Percentiles rank a stretch among this genome's conserved stretches.
Conservation (phyloP, 2,329 filamentous ascomycete genomes). For the Nemania sp. region DNA sequence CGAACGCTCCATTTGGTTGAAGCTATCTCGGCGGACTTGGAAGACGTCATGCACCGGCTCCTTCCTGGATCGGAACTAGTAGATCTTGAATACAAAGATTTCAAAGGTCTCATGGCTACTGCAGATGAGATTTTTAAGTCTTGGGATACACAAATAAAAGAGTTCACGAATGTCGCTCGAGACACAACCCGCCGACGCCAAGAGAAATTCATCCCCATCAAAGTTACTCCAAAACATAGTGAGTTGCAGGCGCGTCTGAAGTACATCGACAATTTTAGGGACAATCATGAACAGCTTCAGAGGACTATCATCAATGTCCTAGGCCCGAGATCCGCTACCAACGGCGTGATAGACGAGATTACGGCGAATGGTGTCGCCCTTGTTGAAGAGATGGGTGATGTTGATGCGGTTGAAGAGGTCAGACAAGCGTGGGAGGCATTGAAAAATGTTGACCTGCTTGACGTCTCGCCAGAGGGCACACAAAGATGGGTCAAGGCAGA, state of each 20-base stretch:
- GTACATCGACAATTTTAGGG: slow-evolving; percentile 92
- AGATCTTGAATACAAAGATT: slow-evolving; percentile 90
- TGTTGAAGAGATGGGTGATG: slow-evolving; percentile 93
- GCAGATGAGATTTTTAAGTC: slow-evolving; percentile 85
- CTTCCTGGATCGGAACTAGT: slow-evolving; percentile 87
- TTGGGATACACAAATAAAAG: slow-evolving; percentile 96
- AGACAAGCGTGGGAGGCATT: slow-evolving; percentile 91
- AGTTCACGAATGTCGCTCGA: slow-evolving; percentile 96
- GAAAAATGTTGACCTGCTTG: slow-evolving; percentile 92
- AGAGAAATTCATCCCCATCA: slow-evolving; percentile 98
- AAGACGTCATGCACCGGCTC: slow-evolving; percentile 81
- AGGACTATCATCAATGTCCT: slow-evolving; percentile 97
- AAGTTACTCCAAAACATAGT: slow-evolving; percentile 84
- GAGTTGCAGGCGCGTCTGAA: slow-evolving; percentile 89
- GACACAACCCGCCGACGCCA: slow-evolving; percentile 92
- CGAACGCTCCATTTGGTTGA: slow-evolving; percentile 93
- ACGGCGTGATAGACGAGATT: slow-evolving; percentile 56
- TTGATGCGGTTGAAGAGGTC: slow-evolving; percentile 96
- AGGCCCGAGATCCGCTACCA: slow-evolving; percentile 69
- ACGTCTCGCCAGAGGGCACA: slow-evolving; percentile 88
- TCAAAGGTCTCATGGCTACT: slow-evolving; percentile 80
- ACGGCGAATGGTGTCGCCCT: slow-evolving; percentile 67
- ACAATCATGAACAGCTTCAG: slow-evolving; percentile 97
- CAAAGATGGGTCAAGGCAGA: slow-evolving; percentile 92
- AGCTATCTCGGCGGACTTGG: slow-evolving; percentile 91